Conservation (phyloP, 768 basidiomycete genomes). For the Xerocomellus chrysenteron region DNA sequence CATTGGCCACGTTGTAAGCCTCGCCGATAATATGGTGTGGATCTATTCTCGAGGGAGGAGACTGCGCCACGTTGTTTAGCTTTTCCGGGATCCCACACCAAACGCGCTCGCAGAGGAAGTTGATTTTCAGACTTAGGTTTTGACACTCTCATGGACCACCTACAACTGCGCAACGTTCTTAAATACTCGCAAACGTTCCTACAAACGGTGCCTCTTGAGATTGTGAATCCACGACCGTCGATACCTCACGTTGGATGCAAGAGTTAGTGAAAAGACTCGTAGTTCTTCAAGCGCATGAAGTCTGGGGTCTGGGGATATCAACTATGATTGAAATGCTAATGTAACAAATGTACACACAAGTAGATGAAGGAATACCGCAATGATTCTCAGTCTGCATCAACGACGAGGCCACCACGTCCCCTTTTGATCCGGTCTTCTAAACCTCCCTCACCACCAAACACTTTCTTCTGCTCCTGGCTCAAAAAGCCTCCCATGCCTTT, state of each 20-base stretch:
- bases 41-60: not conserved
- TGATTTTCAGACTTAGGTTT: not conserved
- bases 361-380: constrained; percentile 1
- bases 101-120: not conserved
- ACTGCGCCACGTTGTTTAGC: not conserved
- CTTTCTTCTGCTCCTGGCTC: constrained; percentile 78
- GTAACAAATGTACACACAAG: constrained; percentile 8
- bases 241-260: not conserved
- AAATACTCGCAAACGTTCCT: not conserved
- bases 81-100: not conserved
- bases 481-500: constrained; percentile 82
- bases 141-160: not conserved
- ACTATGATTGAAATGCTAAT: not conserved
- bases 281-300: not conserved
- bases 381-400: constrained; percentile 41
- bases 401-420: constrained; percentile 68
- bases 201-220: not conserved
- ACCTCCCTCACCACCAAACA: constrained; percentile 76
- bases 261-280: not conserved
- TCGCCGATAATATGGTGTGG: not conserved
- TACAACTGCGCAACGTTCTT: not conserved
- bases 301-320: not conserved
- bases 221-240: not conserved
- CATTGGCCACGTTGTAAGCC: not conserved
- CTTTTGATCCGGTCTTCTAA: constrained; percentile 77